Evolutionary conservation across 805 yeast genomes (phyloP).

Genomic region (Cyberlindnera americana): DNA sequence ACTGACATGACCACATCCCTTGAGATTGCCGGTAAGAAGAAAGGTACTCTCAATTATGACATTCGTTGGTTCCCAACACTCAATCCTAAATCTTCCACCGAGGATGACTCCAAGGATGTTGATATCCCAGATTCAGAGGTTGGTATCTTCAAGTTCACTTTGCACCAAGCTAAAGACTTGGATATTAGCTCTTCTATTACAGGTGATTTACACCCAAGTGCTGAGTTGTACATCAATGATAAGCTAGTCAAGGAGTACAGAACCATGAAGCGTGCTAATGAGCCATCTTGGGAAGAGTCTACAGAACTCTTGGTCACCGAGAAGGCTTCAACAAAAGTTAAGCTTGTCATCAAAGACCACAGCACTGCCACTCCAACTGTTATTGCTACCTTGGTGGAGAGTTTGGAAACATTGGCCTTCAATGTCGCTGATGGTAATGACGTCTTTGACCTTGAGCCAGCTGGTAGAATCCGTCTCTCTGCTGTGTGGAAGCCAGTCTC

Average conservation of each 20-base stretch:
- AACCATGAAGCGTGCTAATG: slow-evolving; percentile 61
- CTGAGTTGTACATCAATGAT: slow-evolving; percentile 59
- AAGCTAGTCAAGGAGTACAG: slow-evolving; percentile 55
- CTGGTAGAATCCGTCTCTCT: slow-evolving; percentile 51
- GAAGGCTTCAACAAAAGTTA: slow-evolving; percentile 52
- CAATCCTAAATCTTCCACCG: slow-evolving; percentile 16
- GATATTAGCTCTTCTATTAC: slow-evolving; percentile 48
- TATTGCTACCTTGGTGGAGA: slow-evolving; percentile 56
- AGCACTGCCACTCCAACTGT: slow-evolving; percentile 42
- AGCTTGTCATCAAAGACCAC: slow-evolving; percentile 58
- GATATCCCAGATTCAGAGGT: slow-evolving; percentile 54
- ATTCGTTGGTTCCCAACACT: slow-evolving; percentile 38
- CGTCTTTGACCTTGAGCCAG: slow-evolving; percentile 46
- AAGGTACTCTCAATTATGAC: slow-evolving; percentile 60
- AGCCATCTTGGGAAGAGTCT: slow-evolving; percentile 67
- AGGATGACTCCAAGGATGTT: slow-evolving; percentile 29
- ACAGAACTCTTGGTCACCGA: slow-evolving; percentile 60
- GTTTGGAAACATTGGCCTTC: slow-evolving; percentile 37
- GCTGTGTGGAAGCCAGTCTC: slow-evolving; percentile 72
- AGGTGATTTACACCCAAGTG: slow-evolving; percentile 54
- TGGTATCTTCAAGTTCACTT: slow-evolving; percentile 64
- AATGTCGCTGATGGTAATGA: slow-evolving; percentile 45
- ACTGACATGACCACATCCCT: slow-evolving; percentile 24
- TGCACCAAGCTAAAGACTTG: slow-evolving; percentile 59
- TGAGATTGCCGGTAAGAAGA: slow-evolving; percentile 45